Conservation (phyloP, 148 eudicot species). For the Chenopodium album region DNA sequence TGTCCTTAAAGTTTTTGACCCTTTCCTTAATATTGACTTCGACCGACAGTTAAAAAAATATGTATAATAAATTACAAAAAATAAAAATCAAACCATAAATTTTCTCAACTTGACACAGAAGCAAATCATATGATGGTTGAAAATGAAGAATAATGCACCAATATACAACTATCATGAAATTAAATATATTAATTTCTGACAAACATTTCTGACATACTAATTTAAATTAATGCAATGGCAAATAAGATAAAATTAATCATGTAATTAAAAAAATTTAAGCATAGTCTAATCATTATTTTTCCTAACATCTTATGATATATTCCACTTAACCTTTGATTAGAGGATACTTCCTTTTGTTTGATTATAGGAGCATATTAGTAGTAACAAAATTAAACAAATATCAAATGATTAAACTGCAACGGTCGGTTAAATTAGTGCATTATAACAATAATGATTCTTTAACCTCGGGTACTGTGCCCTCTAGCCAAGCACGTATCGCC, state of each 20-base stretch:
- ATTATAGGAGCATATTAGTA: background rate
- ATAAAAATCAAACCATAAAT: constrained; percentile 6
- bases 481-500: constrained; percentile 13
- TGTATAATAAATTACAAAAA: too few species aligned
- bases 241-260: background rate
- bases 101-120: constrained; percentile 6
- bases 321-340: constrained; percentile 13
- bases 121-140: constrained; percentile 1
- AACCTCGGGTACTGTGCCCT: constrained; percentile 12
- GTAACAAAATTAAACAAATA: background rate
- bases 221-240: background rate
- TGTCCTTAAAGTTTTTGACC: constrained; percentile 17
- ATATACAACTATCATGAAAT: constrained; percentile 1
- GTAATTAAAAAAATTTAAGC: background rate
- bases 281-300: constrained; percentile 17
- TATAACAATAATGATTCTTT: constrained; percentile 4
- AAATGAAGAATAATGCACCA: background rate
- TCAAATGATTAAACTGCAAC: constrained; percentile 12
- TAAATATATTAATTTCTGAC: constrained; percentile 26
- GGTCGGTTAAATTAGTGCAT: constrained; percentile 14
- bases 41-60: constrained; percentile 12
- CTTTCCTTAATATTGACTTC: constrained; percentile 17
- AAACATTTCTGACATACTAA: constrained; percentile 40
- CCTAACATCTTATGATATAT: constrained; percentile 2
- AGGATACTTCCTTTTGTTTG: constrained; percentile 13